These are phyloP conservation scores for Eucalyptus rudis DNA, from an alignment of 345 rosid species.

Conservation along the genomic window DNA sequence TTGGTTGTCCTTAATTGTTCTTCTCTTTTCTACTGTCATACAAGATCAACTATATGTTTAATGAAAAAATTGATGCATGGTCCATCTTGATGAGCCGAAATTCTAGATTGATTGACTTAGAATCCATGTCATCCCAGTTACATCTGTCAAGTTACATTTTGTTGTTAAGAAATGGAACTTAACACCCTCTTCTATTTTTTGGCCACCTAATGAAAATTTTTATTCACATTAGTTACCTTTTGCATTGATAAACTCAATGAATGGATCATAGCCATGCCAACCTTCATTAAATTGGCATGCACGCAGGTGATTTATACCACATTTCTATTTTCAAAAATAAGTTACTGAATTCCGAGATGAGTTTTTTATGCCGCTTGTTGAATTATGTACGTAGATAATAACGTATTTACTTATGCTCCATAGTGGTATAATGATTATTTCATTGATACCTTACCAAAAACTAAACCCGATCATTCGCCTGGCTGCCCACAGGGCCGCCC, in stretches of 20 bases:
- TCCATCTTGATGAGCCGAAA: neutral
- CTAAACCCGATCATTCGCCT: neutral
- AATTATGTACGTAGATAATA: neutral
- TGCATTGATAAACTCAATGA: too few species aligned
- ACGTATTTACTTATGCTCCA: neutral
- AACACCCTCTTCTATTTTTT: neutral
- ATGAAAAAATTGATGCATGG: neutral
- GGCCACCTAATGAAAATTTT: neutral
- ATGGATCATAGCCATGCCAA: neutral
- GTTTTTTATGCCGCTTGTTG: too few species aligned
- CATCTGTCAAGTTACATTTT: neutral
- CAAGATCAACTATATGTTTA: neutral
- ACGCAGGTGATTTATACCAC: neutral
- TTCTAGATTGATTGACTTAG: fast-evolving
- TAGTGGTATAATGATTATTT: neutral
- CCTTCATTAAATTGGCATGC: neutral
- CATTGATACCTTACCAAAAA: neutral
- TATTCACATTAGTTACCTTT: neutral
- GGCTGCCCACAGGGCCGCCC: neutral
- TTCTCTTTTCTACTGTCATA: neutral
- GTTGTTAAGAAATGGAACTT: neutral
- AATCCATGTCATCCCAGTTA: neutral
- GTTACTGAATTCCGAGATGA: too few species aligned
- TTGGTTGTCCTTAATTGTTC: neutral
- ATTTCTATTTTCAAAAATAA: too few species aligned